A percentile compares a stretch with the other conserved stretches of the same genome.
These are phyloP conservation scores for Crepidotus variabilis DNA, from an alignment of 768 basidiomycete species.

Conservation along the genomic window DNA sequence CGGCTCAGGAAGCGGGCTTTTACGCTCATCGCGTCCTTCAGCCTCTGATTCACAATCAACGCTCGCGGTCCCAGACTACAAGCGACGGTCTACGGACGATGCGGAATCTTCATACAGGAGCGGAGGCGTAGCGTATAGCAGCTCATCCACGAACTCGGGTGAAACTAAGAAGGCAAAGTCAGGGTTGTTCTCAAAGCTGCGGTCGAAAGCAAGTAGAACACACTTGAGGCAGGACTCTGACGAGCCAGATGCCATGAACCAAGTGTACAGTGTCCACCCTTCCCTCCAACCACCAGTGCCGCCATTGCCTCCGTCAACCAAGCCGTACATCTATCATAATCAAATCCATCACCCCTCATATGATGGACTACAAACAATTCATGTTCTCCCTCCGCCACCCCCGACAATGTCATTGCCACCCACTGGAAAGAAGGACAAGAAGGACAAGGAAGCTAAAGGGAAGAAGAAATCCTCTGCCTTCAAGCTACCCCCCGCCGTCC, in stretches of 20 bases:
- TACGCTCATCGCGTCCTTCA: constrained; percentile 28
- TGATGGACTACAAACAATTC: not conserved
- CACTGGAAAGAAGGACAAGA: constrained; percentile 26
- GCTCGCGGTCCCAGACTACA: constrained; percentile 26
- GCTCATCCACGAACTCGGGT: constrained; percentile 24
- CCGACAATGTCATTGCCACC: constrained; percentile 16
- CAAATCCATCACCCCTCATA: constrained; percentile 9
- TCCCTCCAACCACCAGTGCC: constrained; percentile 31
- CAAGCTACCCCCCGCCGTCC: constrained; percentile 23
- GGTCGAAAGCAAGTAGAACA: constrained; percentile 36
- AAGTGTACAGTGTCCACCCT: constrained; percentile 22
- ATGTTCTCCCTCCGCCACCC: constrained; percentile 2
- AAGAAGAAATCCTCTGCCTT: constrained; percentile 20
- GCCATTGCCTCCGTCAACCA: constrained; percentile 21
- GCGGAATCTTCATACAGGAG: constrained; percentile 16
- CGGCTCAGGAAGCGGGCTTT: constrained; percentile 28
- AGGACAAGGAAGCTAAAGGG: constrained; percentile 12
- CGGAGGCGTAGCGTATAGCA: constrained; percentile 18
- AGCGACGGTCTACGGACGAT: constrained; percentile 29
- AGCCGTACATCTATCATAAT: not conserved
- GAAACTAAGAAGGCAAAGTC: constrained; percentile 47
- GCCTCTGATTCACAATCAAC: constrained; percentile 33
- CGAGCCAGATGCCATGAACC: constrained; percentile 19
- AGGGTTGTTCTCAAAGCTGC: constrained; percentile 37
- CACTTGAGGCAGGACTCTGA: constrained; percentile 29